Percentiles rank a stretch among this genome's conserved stretches.
These are phyloP conservation scores for Lentinus brumalis DNA, from an alignment of 768 basidiomycete genomes.

Conservation along the genomic window DNA sequence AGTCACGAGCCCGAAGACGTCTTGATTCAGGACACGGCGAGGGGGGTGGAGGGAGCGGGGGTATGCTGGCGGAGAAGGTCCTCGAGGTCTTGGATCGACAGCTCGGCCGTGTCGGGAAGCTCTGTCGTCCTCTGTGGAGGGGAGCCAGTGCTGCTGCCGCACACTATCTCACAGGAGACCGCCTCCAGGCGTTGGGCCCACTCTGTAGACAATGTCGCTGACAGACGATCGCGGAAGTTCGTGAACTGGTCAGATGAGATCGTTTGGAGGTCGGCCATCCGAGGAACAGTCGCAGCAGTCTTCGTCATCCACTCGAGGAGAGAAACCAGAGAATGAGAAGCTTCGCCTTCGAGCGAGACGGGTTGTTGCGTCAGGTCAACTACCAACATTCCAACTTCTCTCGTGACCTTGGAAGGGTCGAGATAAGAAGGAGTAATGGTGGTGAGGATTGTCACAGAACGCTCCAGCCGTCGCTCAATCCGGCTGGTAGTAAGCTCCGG, in stretches of 20 bases:
- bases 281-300: slow-evolving; percentile 25
- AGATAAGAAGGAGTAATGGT: slow-evolving; percentile 18
- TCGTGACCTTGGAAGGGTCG: slow-evolving; percentile 5
- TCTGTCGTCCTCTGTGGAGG: slow-evolving; percentile 30
- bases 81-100: slow-evolving; percentile 44
- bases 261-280: slow-evolving; percentile 46
- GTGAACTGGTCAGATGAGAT: slow-evolving; percentile 41
- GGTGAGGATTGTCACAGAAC: slow-evolving; percentile 5
- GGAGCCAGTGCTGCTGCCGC: slow-evolving; percentile 3
- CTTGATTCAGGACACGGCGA: slow-evolving; percentile 48
- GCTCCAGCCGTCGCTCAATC: slow-evolving; percentile 7
- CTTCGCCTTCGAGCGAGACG: slow-evolving; percentile 35
- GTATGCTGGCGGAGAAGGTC: slow-evolving; percentile 45
- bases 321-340: slow-evolving; percentile 41
- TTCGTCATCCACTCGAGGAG: slow-evolving; percentile 57
- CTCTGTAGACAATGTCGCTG: slow-evolving; percentile 30
- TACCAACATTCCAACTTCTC: slow-evolving; percentile 10
- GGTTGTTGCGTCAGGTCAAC: not conserved
- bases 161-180: slow-evolving; percentile 33
- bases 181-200: slow-evolving; percentile 34
- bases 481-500: slow-evolving; percentile 11
- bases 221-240: slow-evolving; percentile 46
- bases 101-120: slow-evolving; percentile 40
- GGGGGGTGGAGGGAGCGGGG: slow-evolving; percentile 53
- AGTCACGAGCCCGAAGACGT: slow-evolving; percentile 62